Base-by-base conservation (phyloP, 768 basidiomycete genomes). In the Hericium erinaceus region DNA sequence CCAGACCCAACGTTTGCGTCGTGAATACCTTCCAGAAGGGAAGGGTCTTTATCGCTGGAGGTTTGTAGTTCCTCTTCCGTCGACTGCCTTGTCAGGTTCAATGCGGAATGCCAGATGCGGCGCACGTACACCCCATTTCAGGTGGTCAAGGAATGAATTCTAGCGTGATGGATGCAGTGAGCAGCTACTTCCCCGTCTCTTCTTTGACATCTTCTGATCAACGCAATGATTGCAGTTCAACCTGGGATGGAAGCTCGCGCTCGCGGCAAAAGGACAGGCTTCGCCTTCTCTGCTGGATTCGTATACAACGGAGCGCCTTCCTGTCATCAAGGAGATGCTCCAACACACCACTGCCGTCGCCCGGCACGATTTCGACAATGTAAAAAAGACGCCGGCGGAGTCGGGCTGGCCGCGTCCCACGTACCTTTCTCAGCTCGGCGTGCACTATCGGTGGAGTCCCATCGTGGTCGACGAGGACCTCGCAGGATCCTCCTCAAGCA, bases 1-100 rank as follows among this genome's bases (percentile, higher is more conserved):
- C 6, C 15, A 64, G 64, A 44, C 38, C 58, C 3, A 64, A 61
- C 39, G 52, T 60, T 41, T 57, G 62, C 20, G 54, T 63, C 57
- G 57, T 56, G 10, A 24, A 61, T 13, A 48, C 58, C 16, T 64
- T 65, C 49, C 22, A 41, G 28, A 24, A 49, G 24, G 63, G 60
- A 1, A 51, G 63, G n/a, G 60, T 61, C 13, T 63, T 65, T 46
- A 33, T 65, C 22, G 60, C 52, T 13, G 64, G 64, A 46, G 64
- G 64, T 61, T 9, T 37, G 59, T 48, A 33, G 9, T 10, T 18
- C 18, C 16, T 49, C 10, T 67, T 62, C 28, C 64, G 3, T 68
- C 44, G 16, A 18, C 13, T 46, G n/a, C 20, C 44, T 5, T 52
- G 54, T n/a, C 60, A 57, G 4, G 12, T 26, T 33, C 33, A 33